Evolutionary conservation across 2,329 filamentous ascomycete species (phyloP).

Genomic region (Penicillium sp.): DNA sequence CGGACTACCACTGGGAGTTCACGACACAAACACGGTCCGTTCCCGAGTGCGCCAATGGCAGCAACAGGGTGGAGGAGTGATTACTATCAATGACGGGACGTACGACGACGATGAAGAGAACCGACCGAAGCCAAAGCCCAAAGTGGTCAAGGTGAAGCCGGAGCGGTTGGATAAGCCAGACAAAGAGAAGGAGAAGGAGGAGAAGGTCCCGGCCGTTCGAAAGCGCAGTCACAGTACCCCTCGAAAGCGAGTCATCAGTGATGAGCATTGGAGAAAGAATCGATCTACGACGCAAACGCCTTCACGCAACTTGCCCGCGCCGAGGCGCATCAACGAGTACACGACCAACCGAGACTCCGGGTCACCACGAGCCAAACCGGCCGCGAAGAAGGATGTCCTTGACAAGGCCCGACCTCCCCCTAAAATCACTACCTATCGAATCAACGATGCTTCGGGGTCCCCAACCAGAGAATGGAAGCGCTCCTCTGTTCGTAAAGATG

Average conservation of each 20-base stretch:
- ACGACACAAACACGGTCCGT: slow-evolving; percentile 67
- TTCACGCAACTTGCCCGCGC: slow-evolving; percentile 41
- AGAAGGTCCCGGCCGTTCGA: slow-evolving; percentile 27
- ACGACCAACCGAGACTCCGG: slow-evolving; percentile 34
- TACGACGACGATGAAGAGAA: slow-evolving; percentile 55
- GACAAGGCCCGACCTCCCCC: slow-evolving; percentile 25
- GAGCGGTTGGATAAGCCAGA: slow-evolving; percentile 18
- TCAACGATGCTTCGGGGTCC: slow-evolving; percentile 27
- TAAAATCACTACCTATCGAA: slow-evolving; percentile 31
- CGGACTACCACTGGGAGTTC: slow-evolving; percentile 55
- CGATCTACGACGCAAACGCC: slow-evolving; percentile 45
- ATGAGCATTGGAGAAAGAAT: slow-evolving; percentile 74
- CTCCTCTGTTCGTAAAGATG: slow-evolving; percentile 15
- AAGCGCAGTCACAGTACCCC: slow-evolving; percentile 62
- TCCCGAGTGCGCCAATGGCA: slow-evolving; percentile 86
- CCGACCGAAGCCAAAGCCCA: slow-evolving; percentile 28
- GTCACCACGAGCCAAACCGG: slow-evolving; percentile 30
- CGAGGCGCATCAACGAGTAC: slow-evolving; percentile 47
- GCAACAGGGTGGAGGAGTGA: slow-evolving; percentile 69
- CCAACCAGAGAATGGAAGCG: slow-evolving; percentile 27
- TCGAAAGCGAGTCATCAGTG: slow-evolving; percentile 89
- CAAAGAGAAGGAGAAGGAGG: slow-evolving; percentile 9
- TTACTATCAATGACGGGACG: slow-evolving; percentile 59
- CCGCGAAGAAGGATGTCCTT: slow-evolving; percentile 28
- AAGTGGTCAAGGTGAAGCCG: slow-evolving; percentile 29